These are phyloP conservation scores for Penicillium malachiteum DNA, from an alignment of 495 filamentous ascomycete genomes.

Conservation along the genomic window DNA sequence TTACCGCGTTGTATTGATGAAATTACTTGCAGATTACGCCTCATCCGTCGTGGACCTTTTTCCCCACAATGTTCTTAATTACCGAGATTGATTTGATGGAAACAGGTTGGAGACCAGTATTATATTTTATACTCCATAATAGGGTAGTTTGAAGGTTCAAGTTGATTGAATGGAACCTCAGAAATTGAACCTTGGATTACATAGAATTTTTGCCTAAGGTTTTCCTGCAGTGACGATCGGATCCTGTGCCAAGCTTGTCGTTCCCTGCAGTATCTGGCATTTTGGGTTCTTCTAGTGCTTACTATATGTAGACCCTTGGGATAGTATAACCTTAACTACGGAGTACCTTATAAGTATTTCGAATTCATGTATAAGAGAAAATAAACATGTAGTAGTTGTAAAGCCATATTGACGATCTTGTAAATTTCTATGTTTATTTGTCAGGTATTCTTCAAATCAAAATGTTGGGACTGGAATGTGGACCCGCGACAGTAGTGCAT, in stretches of 20 bases:
- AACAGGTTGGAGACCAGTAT: background rate
- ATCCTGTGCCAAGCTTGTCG: constrained; percentile 21
- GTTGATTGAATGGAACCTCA: no score
- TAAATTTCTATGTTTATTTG: constrained; percentile 12
- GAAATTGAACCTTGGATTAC: background rate
- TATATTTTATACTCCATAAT: no score
- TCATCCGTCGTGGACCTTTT: constrained; percentile 15
- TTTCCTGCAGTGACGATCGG: constrained; percentile 13
- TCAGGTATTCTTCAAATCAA: constrained; percentile 9
- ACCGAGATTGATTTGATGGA: background rate
- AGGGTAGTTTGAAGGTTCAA: no score
- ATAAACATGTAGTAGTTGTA: no score
- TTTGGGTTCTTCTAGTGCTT: constrained; percentile 2
- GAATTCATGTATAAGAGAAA: no score
- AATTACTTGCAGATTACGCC: constrained; percentile 16
- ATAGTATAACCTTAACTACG: no score
- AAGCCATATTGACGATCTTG: no score
- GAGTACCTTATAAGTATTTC: no score
- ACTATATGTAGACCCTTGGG: background rate
- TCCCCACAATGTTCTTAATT: constrained; percentile 7
- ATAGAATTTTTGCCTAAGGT: background rate
- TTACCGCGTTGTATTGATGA: constrained; percentile 4
- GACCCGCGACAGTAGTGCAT: constrained; percentile 3
- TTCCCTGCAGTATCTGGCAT: constrained; percentile 5
- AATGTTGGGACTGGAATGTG: constrained; percentile 25